Conservation (phyloP, 2,329 filamentous ascomycete genomes). For the Cordyceps tenuipes region DNA sequence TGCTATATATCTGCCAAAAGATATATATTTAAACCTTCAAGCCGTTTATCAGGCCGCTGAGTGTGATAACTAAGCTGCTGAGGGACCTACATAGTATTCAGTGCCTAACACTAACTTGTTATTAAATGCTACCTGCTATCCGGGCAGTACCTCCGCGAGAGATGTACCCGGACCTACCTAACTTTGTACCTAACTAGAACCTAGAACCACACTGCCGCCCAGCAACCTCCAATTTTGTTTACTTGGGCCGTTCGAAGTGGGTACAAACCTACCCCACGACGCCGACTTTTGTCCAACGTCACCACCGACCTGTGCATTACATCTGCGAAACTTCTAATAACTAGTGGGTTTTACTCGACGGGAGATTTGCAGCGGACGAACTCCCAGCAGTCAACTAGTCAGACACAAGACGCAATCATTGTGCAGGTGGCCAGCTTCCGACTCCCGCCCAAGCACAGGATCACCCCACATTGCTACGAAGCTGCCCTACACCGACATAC, state of each 20-base stretch:
- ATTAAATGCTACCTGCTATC: too few relatives aligned
- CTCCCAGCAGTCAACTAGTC: not conserved
- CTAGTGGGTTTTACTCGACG: not conserved
- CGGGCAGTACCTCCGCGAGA: too few relatives aligned
- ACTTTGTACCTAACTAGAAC: too few relatives aligned
- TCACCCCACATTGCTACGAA: conserved; percentile 8
- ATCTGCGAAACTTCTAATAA: not conserved
- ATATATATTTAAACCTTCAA: too few relatives aligned
- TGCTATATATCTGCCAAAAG: too few relatives aligned
- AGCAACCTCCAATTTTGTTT: conserved; percentile 12
- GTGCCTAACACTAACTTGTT: too few relatives aligned
- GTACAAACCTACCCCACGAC: conserved; percentile 8
- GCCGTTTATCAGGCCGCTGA: not conserved
- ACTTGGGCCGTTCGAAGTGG: not conserved
- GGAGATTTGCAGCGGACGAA: not conserved
- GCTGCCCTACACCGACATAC: conserved; percentile 12
- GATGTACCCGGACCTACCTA: too few relatives aligned
- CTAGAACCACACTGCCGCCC: conserved; percentile 2
- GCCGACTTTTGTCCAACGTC: conserved; percentile 8
- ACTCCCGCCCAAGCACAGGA: not conserved
- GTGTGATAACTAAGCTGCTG: not conserved
- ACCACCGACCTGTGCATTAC: not conserved
- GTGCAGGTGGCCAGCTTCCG: not conserved
- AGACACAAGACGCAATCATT: not conserved
- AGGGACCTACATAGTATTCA: too few relatives aligned